Conservation (phyloP, 441 rosid species). For the Pelargonium citronellum region DNA sequence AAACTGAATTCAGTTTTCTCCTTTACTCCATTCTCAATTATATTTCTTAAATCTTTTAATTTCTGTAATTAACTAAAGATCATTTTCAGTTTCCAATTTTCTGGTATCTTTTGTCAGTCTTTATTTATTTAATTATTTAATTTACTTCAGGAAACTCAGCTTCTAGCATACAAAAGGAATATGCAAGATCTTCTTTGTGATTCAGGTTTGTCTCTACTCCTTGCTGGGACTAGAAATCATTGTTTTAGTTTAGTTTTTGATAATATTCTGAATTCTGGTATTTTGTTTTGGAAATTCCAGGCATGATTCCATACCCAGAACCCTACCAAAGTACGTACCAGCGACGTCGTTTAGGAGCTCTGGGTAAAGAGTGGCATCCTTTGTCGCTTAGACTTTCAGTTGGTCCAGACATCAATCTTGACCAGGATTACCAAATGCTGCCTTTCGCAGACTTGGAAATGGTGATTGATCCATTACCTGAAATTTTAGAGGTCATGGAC, state of each 20-base stretch:
- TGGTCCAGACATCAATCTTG: slow-evolving; percentile 88
- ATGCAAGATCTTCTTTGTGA: slow-evolving; percentile 97
- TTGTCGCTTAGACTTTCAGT: slow-evolving; percentile 62
- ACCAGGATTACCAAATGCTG: slow-evolving; percentile 70
- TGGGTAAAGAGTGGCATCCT: slow-evolving; percentile 91
- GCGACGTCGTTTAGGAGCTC: slow-evolving; percentile 85
- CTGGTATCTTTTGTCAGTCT: no score
- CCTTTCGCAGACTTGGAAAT: slow-evolving; percentile 87
- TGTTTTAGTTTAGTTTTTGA: slow-evolving; percentile 15
- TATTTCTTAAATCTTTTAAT: no score
- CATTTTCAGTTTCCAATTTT: not conserved
- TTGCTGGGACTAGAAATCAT: slow-evolving; percentile 16
- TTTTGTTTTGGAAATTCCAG: slow-evolving; percentile 35
- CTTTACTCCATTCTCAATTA: no score
- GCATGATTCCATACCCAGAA: slow-evolving; percentile 88
- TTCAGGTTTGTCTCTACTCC: slow-evolving; percentile 50
- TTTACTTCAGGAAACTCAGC: slow-evolving; percentile 89
- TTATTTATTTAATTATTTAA: not conserved
- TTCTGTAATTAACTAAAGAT: not conserved
- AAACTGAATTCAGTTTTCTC: no score
- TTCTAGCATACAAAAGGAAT: slow-evolving; percentile 79
- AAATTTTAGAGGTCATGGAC: slow-evolving; percentile 72
- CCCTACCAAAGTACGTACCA: slow-evolving; percentile 97
- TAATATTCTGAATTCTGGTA: slow-evolving; percentile 21
- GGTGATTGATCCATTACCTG: slow-evolving; percentile 69